Evolutionary conservation across 1,139 yeast genomes (phyloP), one percentile per base, ranked within the genome.

Genomic region (Chernovozyma aurita): DNA sequence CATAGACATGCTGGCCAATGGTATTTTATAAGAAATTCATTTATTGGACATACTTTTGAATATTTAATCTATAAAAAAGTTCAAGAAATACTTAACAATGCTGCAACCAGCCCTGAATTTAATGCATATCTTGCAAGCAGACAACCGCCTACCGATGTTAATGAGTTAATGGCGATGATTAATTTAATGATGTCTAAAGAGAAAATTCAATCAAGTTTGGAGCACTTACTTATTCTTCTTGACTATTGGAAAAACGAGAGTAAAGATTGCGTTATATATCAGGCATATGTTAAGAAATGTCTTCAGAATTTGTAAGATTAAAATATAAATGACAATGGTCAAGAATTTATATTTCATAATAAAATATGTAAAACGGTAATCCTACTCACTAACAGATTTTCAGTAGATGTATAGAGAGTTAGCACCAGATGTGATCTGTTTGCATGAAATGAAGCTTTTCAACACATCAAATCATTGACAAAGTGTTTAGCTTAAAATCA

Each of bases 1-100:
- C 68, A 65, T 44, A 55, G 73, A 42, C 73, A 65, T 44, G 66
- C 70, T 2, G 72, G 73, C 0, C 61, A 59, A 49, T 66, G 72
- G 72, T 66, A 57, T 43, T 64, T 61, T 41, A 42, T 66, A 36
- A 48, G 73, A 33, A 65, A 63, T 61, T 53, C 51, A 55, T 62
- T 73, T 48, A 49, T 65, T 41, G 65, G 70, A 6, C 57, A 70
- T 50, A 47, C 63, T 42, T 40, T 64, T 55, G 58, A 64, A 57
- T 63, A 58, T 47, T 38, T 70, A 46, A 42, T 72, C 39, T 70
- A 59, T 50, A 53, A 47, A 38, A 63, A 63, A 39, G 42, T 64
- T 12, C 52, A 52, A 16, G 58, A 57, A 29, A 44, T 58, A 49
- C 36, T 57, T 25, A 24, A 26, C 4, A 13, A 22, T 31, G 46